Percentiles rank a stretch among this genome's conserved stretches.
These are phyloP conservation scores for Chrysochromulina tobinii DNA, from an alignment of 78 protist genomes.

Conservation along the genomic window DNA sequence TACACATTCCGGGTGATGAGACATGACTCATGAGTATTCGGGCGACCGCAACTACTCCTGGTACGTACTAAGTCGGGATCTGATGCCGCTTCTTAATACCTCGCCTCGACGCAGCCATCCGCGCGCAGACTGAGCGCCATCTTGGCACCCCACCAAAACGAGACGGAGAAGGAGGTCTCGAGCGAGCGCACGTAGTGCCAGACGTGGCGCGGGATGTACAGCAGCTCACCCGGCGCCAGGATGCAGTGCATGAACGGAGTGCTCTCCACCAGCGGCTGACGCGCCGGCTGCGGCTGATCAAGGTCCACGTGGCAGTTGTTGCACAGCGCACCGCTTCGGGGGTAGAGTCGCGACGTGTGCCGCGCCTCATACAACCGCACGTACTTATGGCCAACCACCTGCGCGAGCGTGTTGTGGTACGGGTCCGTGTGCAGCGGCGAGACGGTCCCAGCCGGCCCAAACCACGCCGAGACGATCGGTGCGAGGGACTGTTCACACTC, in stretches of 20 bases:
- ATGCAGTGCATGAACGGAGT: neutral
- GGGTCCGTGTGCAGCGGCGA: slow-evolving; percentile 71
- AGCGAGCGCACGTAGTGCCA: slow-evolving; percentile 30
- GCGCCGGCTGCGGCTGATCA: neutral
- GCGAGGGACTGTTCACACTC: too few species aligned
- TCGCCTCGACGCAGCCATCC: too few species aligned
- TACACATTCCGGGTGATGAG: too few species aligned
- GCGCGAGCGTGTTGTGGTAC: slow-evolving; percentile 67
- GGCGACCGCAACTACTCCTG: too few species aligned
- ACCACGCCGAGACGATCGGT: slow-evolving; percentile 26
- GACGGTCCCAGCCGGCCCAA: slow-evolving; percentile 66
- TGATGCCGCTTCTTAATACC: too few species aligned
- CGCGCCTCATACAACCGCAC: slow-evolving; percentile 35
- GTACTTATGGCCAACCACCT: slow-evolving; percentile 66
- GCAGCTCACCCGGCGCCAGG: neutral
- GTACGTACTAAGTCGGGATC: too few species aligned
- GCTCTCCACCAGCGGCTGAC: neutral
- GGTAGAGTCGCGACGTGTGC: neutral
- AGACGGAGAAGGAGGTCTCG: neutral
- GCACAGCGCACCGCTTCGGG: neutral
- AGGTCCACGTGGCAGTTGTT: neutral
- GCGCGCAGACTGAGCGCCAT: too few species aligned
- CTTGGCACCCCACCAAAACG: slow-evolving; percentile 9
- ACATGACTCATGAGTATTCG: too few species aligned
- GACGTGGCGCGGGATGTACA: neutral